Conservation (phyloP, 768 basidiomycete species). For the Kwoniella europaea region DNA sequence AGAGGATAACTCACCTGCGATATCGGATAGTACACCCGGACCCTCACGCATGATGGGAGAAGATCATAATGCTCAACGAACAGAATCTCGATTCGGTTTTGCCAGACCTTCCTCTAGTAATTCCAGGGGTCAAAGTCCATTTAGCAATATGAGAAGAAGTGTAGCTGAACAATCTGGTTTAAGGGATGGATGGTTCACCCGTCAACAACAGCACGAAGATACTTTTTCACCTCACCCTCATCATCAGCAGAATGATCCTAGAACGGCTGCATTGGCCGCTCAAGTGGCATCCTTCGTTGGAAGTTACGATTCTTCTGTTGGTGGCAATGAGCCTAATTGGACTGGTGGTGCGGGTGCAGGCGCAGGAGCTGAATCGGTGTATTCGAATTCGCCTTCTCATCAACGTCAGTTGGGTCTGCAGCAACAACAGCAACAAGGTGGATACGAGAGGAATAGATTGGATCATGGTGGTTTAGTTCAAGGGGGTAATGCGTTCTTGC, state of each 20-base stretch:
- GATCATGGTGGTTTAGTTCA: slow-evolving; percentile 12
- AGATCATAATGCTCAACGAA: slow-evolving; percentile 31
- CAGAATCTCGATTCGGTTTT: slow-evolving; percentile 52
- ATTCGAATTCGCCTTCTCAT: slow-evolving; percentile 21
- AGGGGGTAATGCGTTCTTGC: neutral
- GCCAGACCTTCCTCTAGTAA: slow-evolving; percentile 32
- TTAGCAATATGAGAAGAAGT: slow-evolving; percentile 28
- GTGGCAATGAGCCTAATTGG: neutral
- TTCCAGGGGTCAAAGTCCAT: slow-evolving; percentile 43
- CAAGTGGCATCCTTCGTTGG: slow-evolving; percentile 32
- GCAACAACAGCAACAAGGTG: slow-evolving; percentile 5
- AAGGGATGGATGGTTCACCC: slow-evolving; percentile 27
- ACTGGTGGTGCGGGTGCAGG: neutral
- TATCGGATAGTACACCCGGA: slow-evolving; percentile 24
- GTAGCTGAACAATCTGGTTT: slow-evolving; percentile 25
- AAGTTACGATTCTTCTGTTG: slow-evolving; percentile 27
- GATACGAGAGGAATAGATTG: slow-evolving; percentile 16
- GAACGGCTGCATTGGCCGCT: slow-evolving; percentile 21
- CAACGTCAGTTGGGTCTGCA: slow-evolving; percentile 18
- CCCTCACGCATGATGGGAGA: slow-evolving; percentile 15
- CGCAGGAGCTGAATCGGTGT: slow-evolving; percentile 11
- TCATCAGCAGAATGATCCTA: slow-evolving; percentile 15
- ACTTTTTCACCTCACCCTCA: neutral
- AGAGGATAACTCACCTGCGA: slow-evolving; percentile 12
- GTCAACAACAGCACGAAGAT: slow-evolving; percentile 5